A percentile compares a stretch with the other conserved stretches of the same genome.
Conservation (phyloP, 805 yeast species). For the Barnettozyma sucrosica region DNA sequence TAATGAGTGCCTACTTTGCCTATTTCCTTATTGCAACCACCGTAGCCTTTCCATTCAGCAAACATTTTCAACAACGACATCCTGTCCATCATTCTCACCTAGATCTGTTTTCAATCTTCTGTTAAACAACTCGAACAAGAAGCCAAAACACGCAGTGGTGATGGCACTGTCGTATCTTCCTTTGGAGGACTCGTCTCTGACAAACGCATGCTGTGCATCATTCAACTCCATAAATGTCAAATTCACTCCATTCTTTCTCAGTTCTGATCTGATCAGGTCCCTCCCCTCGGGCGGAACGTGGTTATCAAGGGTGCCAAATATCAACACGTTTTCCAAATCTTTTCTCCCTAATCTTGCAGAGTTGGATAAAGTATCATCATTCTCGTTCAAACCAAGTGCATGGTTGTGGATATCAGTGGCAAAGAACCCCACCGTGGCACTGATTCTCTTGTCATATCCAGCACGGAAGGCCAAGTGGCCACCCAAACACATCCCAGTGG, state of each 20-base stretch:
- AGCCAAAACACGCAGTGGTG: conserved; percentile 59
- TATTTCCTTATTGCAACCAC: not conserved
- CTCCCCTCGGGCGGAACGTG: conserved; percentile 79
- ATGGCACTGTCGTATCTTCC: conserved; percentile 81
- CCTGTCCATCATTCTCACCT: conserved; percentile 55
- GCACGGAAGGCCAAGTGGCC: conserved; percentile 78
- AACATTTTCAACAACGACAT: conserved; percentile 50
- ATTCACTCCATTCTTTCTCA: conserved; percentile 54
- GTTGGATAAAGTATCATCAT: conserved; percentile 61
- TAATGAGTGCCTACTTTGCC: not conserved
- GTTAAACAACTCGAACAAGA: conserved; percentile 65
- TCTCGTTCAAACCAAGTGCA: conserved; percentile 55
- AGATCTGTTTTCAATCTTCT: conserved; percentile 60
- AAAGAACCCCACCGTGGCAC: conserved; percentile 69
- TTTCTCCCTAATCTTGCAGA: conserved; percentile 45
- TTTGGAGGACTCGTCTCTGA: conserved; percentile 71
- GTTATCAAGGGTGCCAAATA: conserved; percentile 73
- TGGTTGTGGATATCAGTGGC: conserved; percentile 75
- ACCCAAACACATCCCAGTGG: conserved; percentile 85
- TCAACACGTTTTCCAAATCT: conserved; percentile 53
- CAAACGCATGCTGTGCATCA: conserved; percentile 81
- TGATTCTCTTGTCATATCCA: conserved; percentile 56
- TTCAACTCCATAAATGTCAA: conserved; percentile 69
- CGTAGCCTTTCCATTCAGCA: conserved; percentile 36
- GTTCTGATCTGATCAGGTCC: conserved; percentile 56